A percentile compares a stretch with the other conserved stretches of the same genome.
These are phyloP conservation scores for Diaporthe longicolla DNA, from an alignment of 2,329 filamentous ascomycete species.

Conservation along the genomic window DNA sequence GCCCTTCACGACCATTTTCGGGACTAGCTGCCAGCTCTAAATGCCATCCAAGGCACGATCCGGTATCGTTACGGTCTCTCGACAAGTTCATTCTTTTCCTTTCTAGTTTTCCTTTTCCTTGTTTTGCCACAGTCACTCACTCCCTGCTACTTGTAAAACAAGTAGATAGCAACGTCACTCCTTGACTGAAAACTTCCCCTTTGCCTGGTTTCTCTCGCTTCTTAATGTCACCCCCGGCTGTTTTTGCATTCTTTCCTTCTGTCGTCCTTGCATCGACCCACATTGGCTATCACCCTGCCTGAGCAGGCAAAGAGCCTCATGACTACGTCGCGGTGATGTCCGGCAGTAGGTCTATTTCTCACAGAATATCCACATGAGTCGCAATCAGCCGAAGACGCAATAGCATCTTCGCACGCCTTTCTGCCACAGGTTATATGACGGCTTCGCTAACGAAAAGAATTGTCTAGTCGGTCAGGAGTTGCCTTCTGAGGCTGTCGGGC, in stretches of 20 bases:
- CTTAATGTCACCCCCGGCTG: slow-evolving; percentile 4
- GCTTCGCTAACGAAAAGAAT: background rate
- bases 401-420: background rate
- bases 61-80: background rate
- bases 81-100: slow-evolving; percentile 12
- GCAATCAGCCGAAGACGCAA: background rate
- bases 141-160: slow-evolving; percentile 17
- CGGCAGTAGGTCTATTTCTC: slow-evolving; percentile 13
- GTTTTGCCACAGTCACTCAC: background rate
- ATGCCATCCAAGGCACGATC: slow-evolving; percentile 7
- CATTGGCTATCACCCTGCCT: slow-evolving; percentile 14
- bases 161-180: slow-evolving; percentile 2
- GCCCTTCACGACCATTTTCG: slow-evolving; percentile 14
- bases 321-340: slow-evolving; percentile 36
- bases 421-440: background rate
- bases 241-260: background rate
- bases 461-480: slow-evolving; percentile 30
- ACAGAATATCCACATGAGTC: background rate
- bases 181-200: background rate
- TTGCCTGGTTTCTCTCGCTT: slow-evolving; percentile 11
- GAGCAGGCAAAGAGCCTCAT: slow-evolving; percentile 32
- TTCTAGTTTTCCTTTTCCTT: slow-evolving; percentile 13
- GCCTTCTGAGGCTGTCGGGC: slow-evolving; percentile 36
- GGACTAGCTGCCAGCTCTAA: background rate
- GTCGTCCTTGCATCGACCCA: slow-evolving; percentile 14